Evolutionary conservation across 805 yeast genomes (phyloP).

Genomic region (Wickerhamiella lipophila): DNA sequence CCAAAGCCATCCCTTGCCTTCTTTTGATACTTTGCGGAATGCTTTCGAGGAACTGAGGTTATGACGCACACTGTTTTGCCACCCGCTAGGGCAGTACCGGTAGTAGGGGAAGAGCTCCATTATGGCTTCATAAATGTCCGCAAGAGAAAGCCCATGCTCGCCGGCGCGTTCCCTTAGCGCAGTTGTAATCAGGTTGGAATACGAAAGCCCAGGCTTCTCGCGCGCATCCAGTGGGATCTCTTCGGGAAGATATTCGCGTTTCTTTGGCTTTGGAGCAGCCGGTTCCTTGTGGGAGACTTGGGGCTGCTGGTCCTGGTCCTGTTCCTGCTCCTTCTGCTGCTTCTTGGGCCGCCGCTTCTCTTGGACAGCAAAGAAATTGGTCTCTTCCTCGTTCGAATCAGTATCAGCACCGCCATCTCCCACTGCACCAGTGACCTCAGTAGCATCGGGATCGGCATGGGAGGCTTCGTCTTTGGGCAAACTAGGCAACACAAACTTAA

Average conservation of each 20-base stretch:
- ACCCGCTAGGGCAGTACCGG: slow-evolving; percentile 88
- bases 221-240: slow-evolving; percentile 84
- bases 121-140: slow-evolving; percentile 78
- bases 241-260: slow-evolving; percentile 52
- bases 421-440: slow-evolving; percentile 9
- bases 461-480: slow-evolving; percentile 6
- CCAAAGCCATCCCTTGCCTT: slow-evolving; percentile 94
- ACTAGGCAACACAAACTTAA: slow-evolving; percentile 69
- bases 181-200: slow-evolving; percentile 66
- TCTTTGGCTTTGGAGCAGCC: slow-evolving; percentile 17
- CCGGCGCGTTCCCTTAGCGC: slow-evolving; percentile 59
- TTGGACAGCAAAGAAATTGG: slow-evolving; percentile 21
- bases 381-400: slow-evolving; percentile 17
- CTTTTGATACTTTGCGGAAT: slow-evolving; percentile 66
- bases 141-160: slow-evolving; percentile 61
- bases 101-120: slow-evolving; percentile 84
- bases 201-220: slow-evolving; percentile 69
- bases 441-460: slow-evolving; percentile 12
- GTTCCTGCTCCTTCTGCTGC: slow-evolving; percentile 9
- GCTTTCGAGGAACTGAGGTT: slow-evolving; percentile 77
- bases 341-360: slow-evolving; percentile 11
- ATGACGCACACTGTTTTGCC: slow-evolving; percentile 93
- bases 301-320: too few relatives aligned
- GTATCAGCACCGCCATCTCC: slow-evolving; percentile 11
- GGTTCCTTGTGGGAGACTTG: slow-evolving; percentile 5